Conservation (phyloP, 441 rosid genomes). For the Breynia disticha region DNA sequence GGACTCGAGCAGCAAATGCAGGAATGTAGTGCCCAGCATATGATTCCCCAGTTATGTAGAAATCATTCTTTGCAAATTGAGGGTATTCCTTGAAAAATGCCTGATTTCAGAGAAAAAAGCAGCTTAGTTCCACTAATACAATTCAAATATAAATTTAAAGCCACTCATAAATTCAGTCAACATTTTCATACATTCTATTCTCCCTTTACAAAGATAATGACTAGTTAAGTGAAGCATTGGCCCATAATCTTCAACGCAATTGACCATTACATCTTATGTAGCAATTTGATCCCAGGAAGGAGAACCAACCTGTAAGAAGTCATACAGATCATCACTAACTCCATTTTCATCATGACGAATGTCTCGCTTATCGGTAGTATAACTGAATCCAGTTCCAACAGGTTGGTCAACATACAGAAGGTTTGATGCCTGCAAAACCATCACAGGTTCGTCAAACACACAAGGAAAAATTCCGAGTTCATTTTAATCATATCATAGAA, state of each 20-base stretch:
- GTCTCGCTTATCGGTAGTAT: slow-evolving; percentile 74
- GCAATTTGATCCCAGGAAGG: not conserved
- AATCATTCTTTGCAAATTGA: slow-evolving; percentile 60
- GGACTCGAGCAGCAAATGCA: slow-evolving; percentile 88
- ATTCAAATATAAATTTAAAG: not conserved
- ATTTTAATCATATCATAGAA: too few species aligned
- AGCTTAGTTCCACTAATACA: slow-evolving; percentile 2
- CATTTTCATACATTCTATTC: not conserved
- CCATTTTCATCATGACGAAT: slow-evolving; percentile 74
- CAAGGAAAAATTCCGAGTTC: too few species aligned
- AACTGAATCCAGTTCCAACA: slow-evolving; percentile 93
- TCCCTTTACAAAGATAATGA: too few species aligned
- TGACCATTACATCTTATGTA: too few species aligned
- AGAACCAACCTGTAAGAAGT: slow-evolving; percentile 74
- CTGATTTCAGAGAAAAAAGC: slow-evolving; percentile 25
- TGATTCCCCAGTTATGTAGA: slow-evolving; percentile 93
- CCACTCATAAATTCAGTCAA: not conserved
- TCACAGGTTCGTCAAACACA: not conserved
- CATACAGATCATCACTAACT: slow-evolving; percentile 83
- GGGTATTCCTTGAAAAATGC: slow-evolving; percentile 92
- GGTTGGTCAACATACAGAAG: slow-evolving; percentile 95
- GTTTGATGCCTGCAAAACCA: slow-evolving; percentile 62
- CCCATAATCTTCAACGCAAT: too few species aligned
- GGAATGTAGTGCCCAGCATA: slow-evolving; percentile 99
- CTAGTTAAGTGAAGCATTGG: too few species aligned